Base-by-base conservation (phyloP, 176 grass and related monocot species). In the Leersia perrieri region DNA sequence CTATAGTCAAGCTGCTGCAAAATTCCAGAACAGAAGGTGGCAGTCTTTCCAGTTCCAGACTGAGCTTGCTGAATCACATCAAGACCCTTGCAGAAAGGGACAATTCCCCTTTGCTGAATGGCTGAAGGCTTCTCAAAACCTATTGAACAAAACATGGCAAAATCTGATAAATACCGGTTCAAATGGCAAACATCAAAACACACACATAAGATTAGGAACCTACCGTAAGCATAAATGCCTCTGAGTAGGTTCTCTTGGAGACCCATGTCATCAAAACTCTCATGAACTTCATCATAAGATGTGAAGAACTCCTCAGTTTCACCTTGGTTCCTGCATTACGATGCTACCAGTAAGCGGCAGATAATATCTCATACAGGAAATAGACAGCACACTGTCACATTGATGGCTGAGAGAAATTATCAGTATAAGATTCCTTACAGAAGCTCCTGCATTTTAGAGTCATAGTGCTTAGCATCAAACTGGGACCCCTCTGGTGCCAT, bases 11-110 rank as follows among this genome's bases (percentile, higher is more conserved):
- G 94, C 73, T 97, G 94, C 70, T 94, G 94, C 44, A 97, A 77
- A 29, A 97, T 92, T 18, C 94, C 94, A 68, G 94, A 97, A 64
- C 94, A 97, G 82, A 97, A 97, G 29, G 94, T 97, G 40, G 94
- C 94, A 38, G 94, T 97, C 83, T 97, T 97, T 82, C 94, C 91
- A 3, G 94, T 97, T 79, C 94, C 94, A 57, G 94, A 97, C 32
- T 97, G 94, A 18, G 94, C 94, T 65, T 97, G 94, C 82, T 97
- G 94, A 70, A 97, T 97, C 63, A 94, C 94, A 94, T 97, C 94
- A 66, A 97, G 89, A 0, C 94, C 94, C 85, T 97, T 92, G 89
- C 91, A 94, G 76, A 97, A 97, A 2, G 94, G 94, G 47, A 97
- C 94, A 14, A 97, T 94, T 60, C 91, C 94, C 76, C 94, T 90